Conservation (phyloP, 371 early-diverging fungal genomes). For the Mortierella sp. region DNA sequence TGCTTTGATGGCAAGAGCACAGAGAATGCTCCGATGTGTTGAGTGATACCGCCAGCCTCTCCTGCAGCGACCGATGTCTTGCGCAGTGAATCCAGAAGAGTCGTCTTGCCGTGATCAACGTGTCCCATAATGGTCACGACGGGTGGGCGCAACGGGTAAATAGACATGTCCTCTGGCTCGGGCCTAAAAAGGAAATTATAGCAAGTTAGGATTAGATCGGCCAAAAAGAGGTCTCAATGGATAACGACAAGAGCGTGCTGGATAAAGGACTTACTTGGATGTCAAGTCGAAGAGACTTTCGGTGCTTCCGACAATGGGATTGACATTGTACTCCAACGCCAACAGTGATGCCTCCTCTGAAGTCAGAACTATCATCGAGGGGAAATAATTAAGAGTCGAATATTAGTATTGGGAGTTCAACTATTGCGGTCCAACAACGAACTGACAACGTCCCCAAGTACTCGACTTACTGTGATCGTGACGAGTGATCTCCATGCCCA, state of each 20-base stretch:
- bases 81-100: slow-evolving; percentile 94
- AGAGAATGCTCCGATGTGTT: slow-evolving; percentile 98
- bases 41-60: slow-evolving; percentile 98
- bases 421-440: slow-evolving; percentile 60
- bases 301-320: slow-evolving; percentile 80
- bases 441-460: neutral
- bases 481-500: slow-evolving; percentile 83
- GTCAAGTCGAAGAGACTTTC: slow-evolving; percentile 51
- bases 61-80: slow-evolving; percentile 92
- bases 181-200: slow-evolving; percentile 61
- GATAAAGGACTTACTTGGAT: slow-evolving; percentile 20
- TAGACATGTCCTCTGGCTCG: slow-evolving; percentile 77
- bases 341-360: slow-evolving; percentile 89
- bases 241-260: no score
- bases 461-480: slow-evolving; percentile 71
- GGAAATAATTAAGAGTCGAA: neutral
- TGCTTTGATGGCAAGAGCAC: slow-evolving; percentile 76
- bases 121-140: slow-evolving; percentile 99
- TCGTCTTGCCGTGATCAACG: slow-evolving; percentile 99
- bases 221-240: no score
- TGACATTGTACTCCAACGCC: slow-evolving; percentile 87
- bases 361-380: slow-evolving; percentile 71
- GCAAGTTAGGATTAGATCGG: slow-evolving; percentile 15
- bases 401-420: slow-evolving; percentile 13
- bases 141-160: slow-evolving; percentile 85